phyloP scores from a whole-genome alignment of 2,329 filamentous ascomycete genomes.

The Fusarium sp. region DNA sequence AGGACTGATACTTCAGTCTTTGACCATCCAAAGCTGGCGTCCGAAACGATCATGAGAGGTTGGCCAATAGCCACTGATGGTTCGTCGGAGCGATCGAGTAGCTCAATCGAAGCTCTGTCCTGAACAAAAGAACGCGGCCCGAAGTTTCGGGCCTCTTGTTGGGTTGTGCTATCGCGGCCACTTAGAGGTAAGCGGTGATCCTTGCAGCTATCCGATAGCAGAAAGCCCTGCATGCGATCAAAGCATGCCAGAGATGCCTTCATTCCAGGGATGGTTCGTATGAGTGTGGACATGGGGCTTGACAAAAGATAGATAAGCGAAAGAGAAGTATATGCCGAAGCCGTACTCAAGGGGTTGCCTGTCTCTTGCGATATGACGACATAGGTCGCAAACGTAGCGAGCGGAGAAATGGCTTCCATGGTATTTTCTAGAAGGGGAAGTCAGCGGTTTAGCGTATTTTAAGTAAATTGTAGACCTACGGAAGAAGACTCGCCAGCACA shows the following conservation, averaged over 20 bases:
- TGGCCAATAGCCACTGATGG: background rate
- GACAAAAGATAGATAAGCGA: slow-evolving; percentile 24
- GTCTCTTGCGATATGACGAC: slow-evolving; percentile 13
- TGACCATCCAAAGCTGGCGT: slow-evolving; percentile 2
- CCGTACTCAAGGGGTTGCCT: slow-evolving; percentile 9
- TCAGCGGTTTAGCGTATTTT: background rate
- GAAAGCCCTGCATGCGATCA: slow-evolving; percentile 4
- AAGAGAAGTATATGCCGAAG: slow-evolving; percentile 20
- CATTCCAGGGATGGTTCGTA: slow-evolving; percentile 5
- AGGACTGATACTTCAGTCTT: background rate
- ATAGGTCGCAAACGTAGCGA: slow-evolving; percentile 23
- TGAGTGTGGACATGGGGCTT: background rate
- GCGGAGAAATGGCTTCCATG: slow-evolving; percentile 3
- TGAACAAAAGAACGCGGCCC: rapidly evolving
- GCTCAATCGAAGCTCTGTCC: background rate
- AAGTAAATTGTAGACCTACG: background rate
- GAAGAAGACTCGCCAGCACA: slow-evolving; percentile 3
- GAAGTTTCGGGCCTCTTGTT: background rate
- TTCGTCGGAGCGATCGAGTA: background rate
- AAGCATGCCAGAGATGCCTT: slow-evolving; percentile 8
- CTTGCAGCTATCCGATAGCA: slow-evolving; percentile 12
- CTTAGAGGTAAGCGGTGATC: slow-evolving; percentile 8
- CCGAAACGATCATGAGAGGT: slow-evolving; percentile 3
- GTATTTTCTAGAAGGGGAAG: background rate
- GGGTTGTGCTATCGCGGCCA: background rate